Percentiles rank a stretch among this genome's conserved stretches.
Conservation (phyloP, 2,329 filamentous ascomycete genomes). For the Claviceps purpurea region DNA sequence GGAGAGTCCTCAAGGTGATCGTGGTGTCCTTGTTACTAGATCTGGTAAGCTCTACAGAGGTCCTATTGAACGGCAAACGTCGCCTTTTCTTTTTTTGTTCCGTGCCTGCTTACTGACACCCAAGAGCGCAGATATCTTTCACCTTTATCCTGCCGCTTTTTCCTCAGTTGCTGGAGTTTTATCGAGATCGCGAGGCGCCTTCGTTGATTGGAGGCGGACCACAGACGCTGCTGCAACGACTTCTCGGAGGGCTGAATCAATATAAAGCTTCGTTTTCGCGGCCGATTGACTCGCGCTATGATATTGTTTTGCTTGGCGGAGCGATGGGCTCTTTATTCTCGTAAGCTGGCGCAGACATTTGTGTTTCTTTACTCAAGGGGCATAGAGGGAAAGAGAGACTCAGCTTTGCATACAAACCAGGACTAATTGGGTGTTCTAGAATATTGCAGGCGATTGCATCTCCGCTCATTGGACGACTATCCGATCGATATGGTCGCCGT, state of each 20-base stretch:
- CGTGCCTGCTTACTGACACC: background rate
- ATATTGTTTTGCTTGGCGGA: conserved; percentile 89
- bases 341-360: conserved; percentile 20
- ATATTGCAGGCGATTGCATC: conserved; percentile 86
- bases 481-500: conserved; percentile 76
- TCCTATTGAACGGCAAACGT: background rate
- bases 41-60: conserved; percentile 41
- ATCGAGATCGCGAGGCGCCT: conserved; percentile 66
- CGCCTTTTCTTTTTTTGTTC: background rate
- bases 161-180: conserved; percentile 90
- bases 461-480: conserved; percentile 77
- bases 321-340: conserved; percentile 87
- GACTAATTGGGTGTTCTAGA: conserved; percentile 26
- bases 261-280: conserved; percentile 91
- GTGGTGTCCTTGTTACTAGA: conserved; percentile 84
- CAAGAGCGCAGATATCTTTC: conserved; percentile 65
- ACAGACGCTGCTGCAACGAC: conserved; percentile 59
- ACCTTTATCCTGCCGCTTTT: conserved; percentile 97
- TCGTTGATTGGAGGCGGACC: conserved; percentile 30
- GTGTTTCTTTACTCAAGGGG: no score
- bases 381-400: no score
- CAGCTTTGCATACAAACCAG: background rate
- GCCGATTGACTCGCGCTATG: conserved; percentile 91
- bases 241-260: conserved; percentile 73
- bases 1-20: conserved; percentile 73